Evolutionary conservation across 202 grass and related monocot species (phyloP), one percentile per base, ranked within the genome.

Genomic region (Setaria italica): DNA sequence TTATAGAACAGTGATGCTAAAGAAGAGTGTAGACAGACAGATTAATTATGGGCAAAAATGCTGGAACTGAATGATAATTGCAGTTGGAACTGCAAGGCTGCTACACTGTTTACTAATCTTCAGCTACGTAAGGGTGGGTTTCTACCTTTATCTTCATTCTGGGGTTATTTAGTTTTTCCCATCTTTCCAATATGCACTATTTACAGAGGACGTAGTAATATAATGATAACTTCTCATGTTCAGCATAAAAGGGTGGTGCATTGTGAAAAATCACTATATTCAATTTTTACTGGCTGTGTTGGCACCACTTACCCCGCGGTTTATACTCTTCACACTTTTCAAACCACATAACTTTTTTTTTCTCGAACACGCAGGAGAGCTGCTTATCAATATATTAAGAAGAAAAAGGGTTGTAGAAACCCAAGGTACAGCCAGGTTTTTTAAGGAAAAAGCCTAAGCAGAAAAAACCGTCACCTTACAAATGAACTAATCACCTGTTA

Each of bases 1-100:
- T 77, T 66, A 75, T 74, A 37, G 2, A 85, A 69, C 16, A 55
- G 33, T 76, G 39, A 57, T 9, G 9, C 4, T 74, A 79, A 82
- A 87, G 47, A 7, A 77, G 7, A 56, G 39, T 30, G n/a, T 7
- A 74, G 17, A 60, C 45, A 67, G 68, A 33, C 30, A 69, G 41
- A 67, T 73, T 43, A 72, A 39, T 58, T 59, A 43, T 74, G 34
- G 9, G 3, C 68, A 72, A 35, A 17, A 85, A 70, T 71, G 54
- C 35, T 83, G 51, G 14, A 60, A 37, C 9, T 5, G 21, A 51
- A 43, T 70, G 53, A 70, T 77, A 9, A 69, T 53, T 72, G 21
- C 14, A 78, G 72, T 59, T 59, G 30, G 39, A 84, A 77, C 12
- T 77, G 54, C 48, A 66, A 54, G 34, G 37, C 7, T 77, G 50